A percentile compares a stretch with the other conserved stretches of the same genome.
phyloP scores from a whole-genome alignment of 2,329 filamentous ascomycete genomes.

The Xylariaceae sp. region DNA sequence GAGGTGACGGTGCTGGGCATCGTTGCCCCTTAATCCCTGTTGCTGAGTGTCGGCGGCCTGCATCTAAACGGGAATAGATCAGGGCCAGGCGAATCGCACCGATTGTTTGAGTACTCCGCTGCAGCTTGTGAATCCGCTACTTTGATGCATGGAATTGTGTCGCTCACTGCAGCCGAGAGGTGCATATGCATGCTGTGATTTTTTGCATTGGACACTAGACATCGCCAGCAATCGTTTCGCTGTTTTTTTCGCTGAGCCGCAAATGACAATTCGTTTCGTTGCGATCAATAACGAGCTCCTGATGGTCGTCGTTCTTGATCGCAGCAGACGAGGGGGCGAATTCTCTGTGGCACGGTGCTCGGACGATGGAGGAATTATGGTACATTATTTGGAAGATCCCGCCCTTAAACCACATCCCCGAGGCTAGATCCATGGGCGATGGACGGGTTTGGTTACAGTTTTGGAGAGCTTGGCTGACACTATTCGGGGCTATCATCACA shows the following conservation, averaged over 20 bases:
- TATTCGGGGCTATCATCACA: conserved; percentile 19
- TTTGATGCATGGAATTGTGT: background rate
- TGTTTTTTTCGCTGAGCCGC: background rate
- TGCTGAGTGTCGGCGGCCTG: background rate
- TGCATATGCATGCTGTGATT: conserved; percentile 14
- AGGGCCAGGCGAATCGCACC: background rate
- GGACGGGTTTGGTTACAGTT: conserved; percentile 12
- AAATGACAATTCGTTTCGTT: background rate
- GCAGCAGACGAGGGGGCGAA: no score
- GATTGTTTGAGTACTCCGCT: conserved; percentile 3
- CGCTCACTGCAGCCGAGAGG: conserved; percentile 3
- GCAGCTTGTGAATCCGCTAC: conserved; percentile 3
- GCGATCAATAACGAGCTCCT: background rate
- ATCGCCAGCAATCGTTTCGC: background rate
- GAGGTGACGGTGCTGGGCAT: conserved; percentile 6
- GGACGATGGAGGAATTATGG: no score
- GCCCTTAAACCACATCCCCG: conserved; percentile 4
- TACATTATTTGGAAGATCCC: background rate
- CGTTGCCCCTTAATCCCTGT: background rate
- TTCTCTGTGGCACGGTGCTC: no score
- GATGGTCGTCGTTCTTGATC: no score
- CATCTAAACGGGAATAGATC: no score
- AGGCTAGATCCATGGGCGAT: conserved; percentile 12
- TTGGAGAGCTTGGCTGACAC: conserved; percentile 15
- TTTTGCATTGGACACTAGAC: conserved; percentile 6